phyloP scores from a whole-genome alignment of 768 basidiomycete species.

The Hebeloma cylindrosporum region DNA sequence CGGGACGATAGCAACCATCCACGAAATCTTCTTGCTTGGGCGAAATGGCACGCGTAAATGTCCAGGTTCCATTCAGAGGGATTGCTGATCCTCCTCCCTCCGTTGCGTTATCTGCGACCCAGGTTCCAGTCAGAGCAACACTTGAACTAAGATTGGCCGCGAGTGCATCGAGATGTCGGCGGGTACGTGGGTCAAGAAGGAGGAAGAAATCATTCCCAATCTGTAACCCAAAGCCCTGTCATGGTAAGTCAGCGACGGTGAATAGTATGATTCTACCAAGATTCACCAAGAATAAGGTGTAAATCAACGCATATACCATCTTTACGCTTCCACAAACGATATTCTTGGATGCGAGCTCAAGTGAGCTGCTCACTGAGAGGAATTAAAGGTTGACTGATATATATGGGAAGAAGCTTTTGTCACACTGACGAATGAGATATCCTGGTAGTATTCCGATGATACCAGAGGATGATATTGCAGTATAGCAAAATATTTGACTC shows the following conservation, averaged over 20 bases:
- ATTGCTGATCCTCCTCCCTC: constrained; percentile 36
- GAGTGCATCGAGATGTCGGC: constrained; percentile 52
- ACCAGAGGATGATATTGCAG: constrained; percentile 83
- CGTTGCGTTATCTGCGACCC: constrained; percentile 59
- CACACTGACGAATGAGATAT: constrained; percentile 72
- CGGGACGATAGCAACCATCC: constrained; percentile 71
- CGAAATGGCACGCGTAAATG: constrained; percentile 57
- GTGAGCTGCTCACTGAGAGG: constrained; percentile 66
- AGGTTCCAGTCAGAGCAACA: constrained; percentile 61
- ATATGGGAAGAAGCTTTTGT: not conserved
- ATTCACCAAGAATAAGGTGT: constrained; percentile 70
- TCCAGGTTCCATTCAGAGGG: constrained; percentile 61
- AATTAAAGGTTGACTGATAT: constrained; percentile 11
- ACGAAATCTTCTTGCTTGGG: constrained; percentile 46
- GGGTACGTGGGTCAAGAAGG: constrained; percentile 60
- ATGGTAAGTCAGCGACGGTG: constrained; percentile 3
- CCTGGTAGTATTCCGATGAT: constrained; percentile 92
- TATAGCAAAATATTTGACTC: constrained; percentile 83
- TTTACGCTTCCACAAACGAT: constrained; percentile 83
- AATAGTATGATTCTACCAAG: not conserved
- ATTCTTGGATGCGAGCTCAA: constrained; percentile 84
- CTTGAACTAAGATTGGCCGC: constrained; percentile 49
- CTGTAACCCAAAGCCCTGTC: constrained; percentile 75
- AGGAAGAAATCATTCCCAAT: constrained; percentile 82
- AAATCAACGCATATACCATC: constrained; percentile 88